Evolutionary conservation across 257 asterid species (phyloP).

Genomic region (Lavandula angustifolia): DNA sequence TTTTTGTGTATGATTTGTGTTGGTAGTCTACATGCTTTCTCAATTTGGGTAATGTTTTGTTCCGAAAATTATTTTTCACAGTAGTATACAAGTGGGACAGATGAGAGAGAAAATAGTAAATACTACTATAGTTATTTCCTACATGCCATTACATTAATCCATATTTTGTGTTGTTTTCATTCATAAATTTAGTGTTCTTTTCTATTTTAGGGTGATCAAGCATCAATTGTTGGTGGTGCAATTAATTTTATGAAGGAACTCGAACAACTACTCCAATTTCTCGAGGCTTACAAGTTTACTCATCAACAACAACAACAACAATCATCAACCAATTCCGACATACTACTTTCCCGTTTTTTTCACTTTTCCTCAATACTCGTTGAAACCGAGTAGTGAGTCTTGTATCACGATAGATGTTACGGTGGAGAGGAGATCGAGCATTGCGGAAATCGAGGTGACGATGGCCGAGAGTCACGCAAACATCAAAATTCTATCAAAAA

Average conservation of each 20-base stretch:
- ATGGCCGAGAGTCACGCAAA: constrained; percentile 69
- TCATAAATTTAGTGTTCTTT: too few species aligned
- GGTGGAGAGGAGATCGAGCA: constrained; percentile 33
- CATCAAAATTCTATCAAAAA: constrained; percentile 43
- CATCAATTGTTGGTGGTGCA: constrained; percentile 75
- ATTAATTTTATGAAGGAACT: constrained; percentile 66
- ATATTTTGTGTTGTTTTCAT: too few species aligned
- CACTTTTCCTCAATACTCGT: constrained; percentile 47
- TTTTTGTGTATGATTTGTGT: constrained; percentile 24
- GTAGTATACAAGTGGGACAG: too few species aligned
- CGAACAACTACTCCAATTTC: constrained; percentile 56
- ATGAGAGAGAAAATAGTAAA: too few species aligned
- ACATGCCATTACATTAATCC: too few species aligned
- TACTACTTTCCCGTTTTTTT: constrained; percentile 28
- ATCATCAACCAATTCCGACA: constrained; percentile 4
- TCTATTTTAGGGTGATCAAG: constrained; percentile 65
- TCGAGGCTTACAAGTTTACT: constrained; percentile 43
- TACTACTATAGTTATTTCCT: too few species aligned
- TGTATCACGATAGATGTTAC: background rate
- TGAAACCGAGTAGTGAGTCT: background rate
- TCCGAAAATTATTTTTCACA: background rate
- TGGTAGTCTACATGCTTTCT: constrained; percentile 18
- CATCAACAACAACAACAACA: background rate
- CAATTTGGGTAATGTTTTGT: background rate
- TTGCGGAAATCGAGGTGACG: constrained; percentile 66